Evolutionary conservation across 73 alveolate species (phyloP), one percentile per base, ranked within the genome.

Genomic region (Uronychia binucleata): DNA sequence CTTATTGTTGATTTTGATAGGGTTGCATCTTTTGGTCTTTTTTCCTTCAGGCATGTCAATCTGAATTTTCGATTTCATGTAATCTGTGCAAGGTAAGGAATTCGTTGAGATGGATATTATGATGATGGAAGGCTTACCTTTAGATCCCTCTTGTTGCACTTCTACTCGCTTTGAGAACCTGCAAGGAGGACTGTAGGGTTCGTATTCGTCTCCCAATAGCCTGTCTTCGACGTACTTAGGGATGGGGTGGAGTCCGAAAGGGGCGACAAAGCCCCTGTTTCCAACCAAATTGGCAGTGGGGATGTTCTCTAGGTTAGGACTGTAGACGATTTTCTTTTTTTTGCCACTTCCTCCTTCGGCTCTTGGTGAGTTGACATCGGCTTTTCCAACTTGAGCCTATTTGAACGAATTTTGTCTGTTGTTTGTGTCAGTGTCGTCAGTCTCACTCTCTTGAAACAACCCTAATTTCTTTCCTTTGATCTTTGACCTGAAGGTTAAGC

Each of bases 261-360:
- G 67, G 5, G 67, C 67, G n/a, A 46, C 67, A 19, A 46, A 46
- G 67, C 67, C 19, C 19, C 19, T 5, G n/a, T 19, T 46, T 46
- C 67, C 67, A 46, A 46, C 67, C 67, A 46, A 46, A 46, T 46
- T 46, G 19, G 67, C 67, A 46, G 67, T 46, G 67, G 67, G 67
- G 19, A 46, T 46, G 19, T 46, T 46, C 19, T 46, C 67, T 11
- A 46, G 67, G 67, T 46, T 46, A 19, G 67, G 67, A 46, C 67
- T 46, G 67, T 46, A 46, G 67, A 46, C 19, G 67, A 46, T 46
- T 19, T 46, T 46, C 67, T 46, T 46, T 19, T 46, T 46, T 46
- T 46, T 46, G 5, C 67, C 67, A 46, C 67, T 46, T 46, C 67
- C 67, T 46, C 19, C n/a, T 19, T 19, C 67, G 19, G n/a, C 67